Conservation (phyloP, 352 stramenopile genomes). For the Globisporangium spiculum region DNA sequence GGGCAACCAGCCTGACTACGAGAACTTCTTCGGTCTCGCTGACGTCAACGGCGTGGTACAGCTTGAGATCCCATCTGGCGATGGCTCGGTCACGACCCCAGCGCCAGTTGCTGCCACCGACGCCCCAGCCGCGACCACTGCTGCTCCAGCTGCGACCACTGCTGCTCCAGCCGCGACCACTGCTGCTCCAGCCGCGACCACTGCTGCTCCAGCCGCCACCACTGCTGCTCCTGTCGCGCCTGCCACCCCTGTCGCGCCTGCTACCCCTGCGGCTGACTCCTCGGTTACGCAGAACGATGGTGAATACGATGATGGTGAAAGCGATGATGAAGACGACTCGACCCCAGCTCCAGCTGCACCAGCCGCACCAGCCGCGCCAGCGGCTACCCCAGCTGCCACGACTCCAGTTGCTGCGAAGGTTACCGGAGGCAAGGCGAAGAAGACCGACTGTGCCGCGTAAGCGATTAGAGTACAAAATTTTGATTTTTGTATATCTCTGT, state of each 20-base stretch:
- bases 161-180: constrained; percentile 1
- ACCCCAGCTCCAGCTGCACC: neutral
- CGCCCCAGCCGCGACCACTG: neutral
- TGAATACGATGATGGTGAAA: too few species aligned
- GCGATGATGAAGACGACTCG: neutral
- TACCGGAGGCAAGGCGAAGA: constrained; percentile 4
- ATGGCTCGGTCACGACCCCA: constrained; percentile 9
- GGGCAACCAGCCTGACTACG: constrained; percentile 29
- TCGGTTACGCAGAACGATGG: neutral
- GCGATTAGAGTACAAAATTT: constrained; percentile 18
- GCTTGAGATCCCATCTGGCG: constrained; percentile 24
- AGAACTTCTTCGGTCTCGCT: constrained; percentile 43
- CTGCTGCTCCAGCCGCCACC: neutral
- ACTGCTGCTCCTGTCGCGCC: too few species aligned
- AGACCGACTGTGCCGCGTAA: constrained; percentile 8
- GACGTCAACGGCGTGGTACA: constrained; percentile 25
- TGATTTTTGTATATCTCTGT: constrained; percentile 14
- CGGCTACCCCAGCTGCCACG: neutral
- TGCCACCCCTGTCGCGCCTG: too few species aligned
- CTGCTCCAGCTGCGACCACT: neutral
- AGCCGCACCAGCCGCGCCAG: neutral
- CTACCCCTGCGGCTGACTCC: neutral
- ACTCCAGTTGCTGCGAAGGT: neutral
- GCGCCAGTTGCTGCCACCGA: neutral
- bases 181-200: neutral